Percentiles rank a stretch among this genome's conserved stretches.
Evolutionary conservation across 1,284 basidiomycete species (phyloP).

Genomic region (Pascua sp.): DNA sequence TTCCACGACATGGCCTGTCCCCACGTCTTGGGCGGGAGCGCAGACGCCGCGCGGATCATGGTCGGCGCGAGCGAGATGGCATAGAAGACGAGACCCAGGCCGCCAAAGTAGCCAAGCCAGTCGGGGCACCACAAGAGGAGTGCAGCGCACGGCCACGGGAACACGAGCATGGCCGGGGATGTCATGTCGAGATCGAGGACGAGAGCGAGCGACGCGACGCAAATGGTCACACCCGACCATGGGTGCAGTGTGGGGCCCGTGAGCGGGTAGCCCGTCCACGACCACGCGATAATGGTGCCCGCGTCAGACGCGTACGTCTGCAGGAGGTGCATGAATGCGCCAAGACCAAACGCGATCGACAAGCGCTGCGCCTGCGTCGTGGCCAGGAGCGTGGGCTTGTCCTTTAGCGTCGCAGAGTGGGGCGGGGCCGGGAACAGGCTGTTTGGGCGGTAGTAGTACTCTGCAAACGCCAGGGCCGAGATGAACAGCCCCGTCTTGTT

Average conservation of each 20-base stretch:
- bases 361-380: slow-evolving; percentile 17
- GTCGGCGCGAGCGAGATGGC: slow-evolving; percentile 63
- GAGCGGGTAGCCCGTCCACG: slow-evolving; percentile 82
- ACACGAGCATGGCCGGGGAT: slow-evolving; percentile 3
- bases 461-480: slow-evolving; percentile 39
- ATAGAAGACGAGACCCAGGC: slow-evolving; percentile 65
- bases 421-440: slow-evolving; percentile 36
- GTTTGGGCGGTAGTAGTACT: slow-evolving; percentile 38
- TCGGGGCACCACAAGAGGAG: slow-evolving; percentile 62
- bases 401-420: slow-evolving; percentile 3
- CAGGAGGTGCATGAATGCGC: slow-evolving; percentile 68
- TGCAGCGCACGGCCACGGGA: slow-evolving; percentile 45
- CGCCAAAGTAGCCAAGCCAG: slow-evolving; percentile 73
- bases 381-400: slow-evolving; percentile 12
- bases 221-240: slow-evolving; percentile 66
- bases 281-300: slow-evolving; percentile 82
- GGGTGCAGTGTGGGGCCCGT: slow-evolving; percentile 71
- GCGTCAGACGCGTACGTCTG: slow-evolving; percentile 76
- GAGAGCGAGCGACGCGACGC: slow-evolving; percentile 60
- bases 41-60: slow-evolving; percentile 53
- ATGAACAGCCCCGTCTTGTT: slow-evolving; percentile 63
- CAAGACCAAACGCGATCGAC: slow-evolving; percentile 58
- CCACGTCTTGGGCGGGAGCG: slow-evolving; percentile 50
- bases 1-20: slow-evolving; percentile 63
- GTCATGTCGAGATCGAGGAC: background rate